These are phyloP conservation scores for Erythrophleum fordii DNA, from an alignment of 306 rosid species.

Conservation along the genomic window DNA sequence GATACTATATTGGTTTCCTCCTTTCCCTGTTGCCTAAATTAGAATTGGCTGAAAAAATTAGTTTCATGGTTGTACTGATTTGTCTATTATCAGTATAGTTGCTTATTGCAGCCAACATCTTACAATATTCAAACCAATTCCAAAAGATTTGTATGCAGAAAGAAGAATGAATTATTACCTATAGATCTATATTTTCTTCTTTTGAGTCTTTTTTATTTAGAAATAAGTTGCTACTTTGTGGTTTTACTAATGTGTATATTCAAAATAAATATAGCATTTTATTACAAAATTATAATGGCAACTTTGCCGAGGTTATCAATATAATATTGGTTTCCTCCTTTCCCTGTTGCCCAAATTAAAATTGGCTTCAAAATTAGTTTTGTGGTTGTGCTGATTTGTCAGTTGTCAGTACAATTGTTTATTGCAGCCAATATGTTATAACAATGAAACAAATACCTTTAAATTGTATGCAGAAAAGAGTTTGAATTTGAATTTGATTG, in stretches of 20 bases:
- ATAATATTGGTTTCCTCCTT: slow-evolving; percentile 51
- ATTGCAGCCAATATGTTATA: slow-evolving; percentile 34
- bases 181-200: too few species aligned
- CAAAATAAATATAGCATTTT: not conserved
- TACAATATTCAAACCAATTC: not conserved
- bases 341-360: slow-evolving; percentile 69
- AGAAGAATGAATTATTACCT: not conserved
- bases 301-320: slow-evolving; percentile 66
- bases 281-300: slow-evolving; percentile 35
- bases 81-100: slow-evolving; percentile 12
- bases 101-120: not conserved
- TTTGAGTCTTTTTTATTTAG: not conserved
- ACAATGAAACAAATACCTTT: not conserved
- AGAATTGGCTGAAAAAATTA: slow-evolving; percentile 24
- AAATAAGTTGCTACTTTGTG: not conserved
- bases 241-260: not conserved
- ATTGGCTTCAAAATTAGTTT: slow-evolving; percentile 35
- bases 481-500: not conserved
- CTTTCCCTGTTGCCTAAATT: slow-evolving; percentile 74
- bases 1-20: slow-evolving; percentile 46
- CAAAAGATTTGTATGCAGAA: not conserved
- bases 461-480: not conserved
- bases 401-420: slow-evolving; percentile 14
- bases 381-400: slow-evolving; percentile 18
- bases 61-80: slow-evolving; percentile 9